Evolutionary conservation across 2,329 filamentous ascomycete species (phyloP).

Genomic region (Macrophomina tecta): DNA sequence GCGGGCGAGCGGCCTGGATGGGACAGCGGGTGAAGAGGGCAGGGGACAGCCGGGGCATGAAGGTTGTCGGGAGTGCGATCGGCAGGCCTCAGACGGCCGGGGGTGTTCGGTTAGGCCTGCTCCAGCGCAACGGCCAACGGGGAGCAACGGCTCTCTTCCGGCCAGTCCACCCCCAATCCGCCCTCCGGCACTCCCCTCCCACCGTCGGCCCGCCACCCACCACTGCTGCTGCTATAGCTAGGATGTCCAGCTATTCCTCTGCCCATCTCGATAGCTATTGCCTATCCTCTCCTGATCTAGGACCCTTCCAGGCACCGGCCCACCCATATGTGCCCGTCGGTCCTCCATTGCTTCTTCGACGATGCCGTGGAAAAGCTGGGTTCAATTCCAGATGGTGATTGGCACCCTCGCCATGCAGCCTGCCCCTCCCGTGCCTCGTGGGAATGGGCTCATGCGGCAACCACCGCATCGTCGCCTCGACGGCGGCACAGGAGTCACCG

Average conservation of each 20-base stretch:
- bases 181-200: background rate
- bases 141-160: slow-evolving; percentile 18
- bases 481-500: background rate
- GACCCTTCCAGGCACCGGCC: background rate
- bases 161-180: background rate
- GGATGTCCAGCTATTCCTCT: background rate
- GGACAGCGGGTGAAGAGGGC: background rate
- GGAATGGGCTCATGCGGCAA: slow-evolving; percentile 4
- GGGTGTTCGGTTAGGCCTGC: slow-evolving; percentile 9
- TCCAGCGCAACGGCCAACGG: background rate
- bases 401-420: background rate
- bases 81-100: background rate
- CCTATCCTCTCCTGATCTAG: background rate
- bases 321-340: background rate
- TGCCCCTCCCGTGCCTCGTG: background rate
- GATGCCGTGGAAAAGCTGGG: background rate
- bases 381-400: background rate
- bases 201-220: background rate
- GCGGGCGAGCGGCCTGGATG: background rate
- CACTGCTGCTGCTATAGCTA: background rate
- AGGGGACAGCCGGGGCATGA: background rate
- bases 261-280: background rate
- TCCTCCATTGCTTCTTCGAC: background rate
- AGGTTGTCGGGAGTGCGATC: slow-evolving; percentile 1
- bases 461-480: background rate